Conservation (phyloP, 805 yeast genomes). For the Starmera amethionina region DNA sequence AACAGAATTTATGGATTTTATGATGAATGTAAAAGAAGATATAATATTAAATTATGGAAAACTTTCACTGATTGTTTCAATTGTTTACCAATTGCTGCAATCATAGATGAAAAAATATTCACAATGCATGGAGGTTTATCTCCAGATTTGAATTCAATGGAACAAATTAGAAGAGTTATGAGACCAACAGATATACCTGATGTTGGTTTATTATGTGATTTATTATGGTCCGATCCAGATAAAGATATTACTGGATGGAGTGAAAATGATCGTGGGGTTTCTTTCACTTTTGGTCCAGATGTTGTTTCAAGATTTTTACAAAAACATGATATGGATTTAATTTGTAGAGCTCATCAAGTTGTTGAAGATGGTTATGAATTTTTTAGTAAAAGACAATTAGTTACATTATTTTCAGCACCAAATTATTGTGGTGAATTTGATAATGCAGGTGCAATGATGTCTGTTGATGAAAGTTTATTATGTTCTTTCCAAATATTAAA, state of each 20-base stretch:
- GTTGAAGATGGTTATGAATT: conserved; percentile 99
- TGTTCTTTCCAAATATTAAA: conserved; percentile 95
- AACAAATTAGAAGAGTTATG: conserved; percentile 97
- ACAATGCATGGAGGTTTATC: conserved; percentile 99
- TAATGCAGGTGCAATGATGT: conserved; percentile 99
- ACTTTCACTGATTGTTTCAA: conserved; percentile 97
- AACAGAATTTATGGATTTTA: conserved; percentile 97
- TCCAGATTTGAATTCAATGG: conserved; percentile 96
- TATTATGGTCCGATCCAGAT: conserved; percentile 98
- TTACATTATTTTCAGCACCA: conserved; percentile 93
- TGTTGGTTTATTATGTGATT: conserved; percentile 91
- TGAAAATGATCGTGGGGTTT: conserved; percentile 97
- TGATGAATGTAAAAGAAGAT: conserved; percentile 97
- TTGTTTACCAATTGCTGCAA: conserved; percentile 97
- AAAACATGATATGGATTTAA: conserved; percentile 95
- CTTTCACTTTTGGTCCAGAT: conserved; percentile 99
- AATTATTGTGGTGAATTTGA: conserved; percentile 99
- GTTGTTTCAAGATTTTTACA: conserved; percentile 93
- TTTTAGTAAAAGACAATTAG: conserved; percentile 91
- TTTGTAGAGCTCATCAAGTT: conserved; percentile 98
- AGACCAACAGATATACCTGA: conserved; percentile 99
- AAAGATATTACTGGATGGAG: conserved; percentile 98
- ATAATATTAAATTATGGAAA: conserved; percentile 97
- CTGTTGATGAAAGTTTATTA: conserved; percentile 90
- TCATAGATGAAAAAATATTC: conserved; percentile 94